phyloP scores from a whole-genome alignment of 441 rosid genomes.

The Pelargonium australe region DNA sequence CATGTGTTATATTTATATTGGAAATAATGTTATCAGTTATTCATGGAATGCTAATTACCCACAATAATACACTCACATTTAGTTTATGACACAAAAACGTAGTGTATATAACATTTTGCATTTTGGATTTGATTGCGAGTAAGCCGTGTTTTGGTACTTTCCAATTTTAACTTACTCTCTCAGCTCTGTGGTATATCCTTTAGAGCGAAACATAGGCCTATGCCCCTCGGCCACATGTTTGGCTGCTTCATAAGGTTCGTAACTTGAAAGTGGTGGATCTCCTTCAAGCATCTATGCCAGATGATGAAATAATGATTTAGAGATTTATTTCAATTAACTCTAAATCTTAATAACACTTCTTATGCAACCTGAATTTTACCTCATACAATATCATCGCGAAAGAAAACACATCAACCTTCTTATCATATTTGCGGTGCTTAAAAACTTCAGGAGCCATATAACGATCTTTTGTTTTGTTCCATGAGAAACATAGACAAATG shows the following conservation, averaged over 20 bases:
- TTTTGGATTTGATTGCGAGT: too few species aligned
- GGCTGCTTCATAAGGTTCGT: conserved; percentile 96
- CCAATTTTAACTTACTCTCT: conserved; percentile 57
- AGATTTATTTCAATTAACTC: background rate
- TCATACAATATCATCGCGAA: conserved; percentile 94
- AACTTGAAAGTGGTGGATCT: conserved; percentile 73
- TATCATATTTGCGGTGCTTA: conserved; percentile 91
- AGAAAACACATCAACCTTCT: conserved; percentile 97
- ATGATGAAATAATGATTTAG: conserved; percentile 13
- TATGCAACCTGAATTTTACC: conserved; percentile 37
- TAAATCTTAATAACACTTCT: conserved; percentile 5
- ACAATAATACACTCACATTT: too few species aligned
- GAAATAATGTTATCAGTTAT: too few species aligned
- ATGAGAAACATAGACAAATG: conserved; percentile 5
- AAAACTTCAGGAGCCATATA: conserved; percentile 99
- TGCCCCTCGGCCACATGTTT: conserved; percentile 86
- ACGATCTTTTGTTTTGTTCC: conserved; percentile 57
- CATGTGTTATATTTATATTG: too few species aligned
- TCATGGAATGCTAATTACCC: too few species aligned
- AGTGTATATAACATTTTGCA: too few species aligned
- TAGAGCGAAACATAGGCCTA: conserved; percentile 69
- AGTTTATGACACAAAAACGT: too few species aligned
- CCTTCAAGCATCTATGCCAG: conserved; percentile 88
- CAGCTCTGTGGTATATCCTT: conserved; percentile 63
- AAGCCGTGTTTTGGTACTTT: too few species aligned